Conservation (phyloP, 164 flowering plant species). For the Chimonanthus praecox region DNA sequence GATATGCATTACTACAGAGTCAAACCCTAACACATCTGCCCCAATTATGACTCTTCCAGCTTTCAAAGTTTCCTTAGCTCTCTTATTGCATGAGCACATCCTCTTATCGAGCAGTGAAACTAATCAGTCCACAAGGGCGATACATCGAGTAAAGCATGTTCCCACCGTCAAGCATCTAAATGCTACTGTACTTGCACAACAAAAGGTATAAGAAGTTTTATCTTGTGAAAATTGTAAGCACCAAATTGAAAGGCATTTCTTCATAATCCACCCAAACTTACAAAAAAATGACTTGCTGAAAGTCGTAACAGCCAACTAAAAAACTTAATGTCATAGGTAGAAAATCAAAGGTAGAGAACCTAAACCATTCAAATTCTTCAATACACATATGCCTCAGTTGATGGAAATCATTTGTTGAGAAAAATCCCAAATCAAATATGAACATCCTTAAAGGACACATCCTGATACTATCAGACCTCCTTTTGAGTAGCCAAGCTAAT, state of each 20-base stretch:
- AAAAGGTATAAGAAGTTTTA: background rate
- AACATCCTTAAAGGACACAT: background rate
- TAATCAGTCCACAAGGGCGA: constrained; percentile 5
- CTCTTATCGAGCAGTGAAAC: background rate
- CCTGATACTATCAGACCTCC: too few relatives aligned
- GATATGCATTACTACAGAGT: background rate
- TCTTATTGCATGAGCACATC: background rate
- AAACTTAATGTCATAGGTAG: background rate
- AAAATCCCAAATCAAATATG: background rate
- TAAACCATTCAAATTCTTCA: constrained; percentile 1
- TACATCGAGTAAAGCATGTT: background rate
- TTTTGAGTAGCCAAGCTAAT: too few relatives aligned
- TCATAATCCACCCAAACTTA: background rate
- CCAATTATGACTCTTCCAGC: background rate
- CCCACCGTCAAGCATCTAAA: background rate
- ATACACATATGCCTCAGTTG: background rate
- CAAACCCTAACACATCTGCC: background rate
- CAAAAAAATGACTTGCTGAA: background rate
- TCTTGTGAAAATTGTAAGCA: background rate
- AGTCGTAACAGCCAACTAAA: background rate
- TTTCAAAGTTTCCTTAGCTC: background rate
- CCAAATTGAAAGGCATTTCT: background rate
- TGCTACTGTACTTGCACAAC: constrained; percentile 2
- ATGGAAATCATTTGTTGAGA: background rate
- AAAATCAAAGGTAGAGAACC: background rate